Conservation (phyloP, 306 rosid species). For the Cucurbita pepo region DNA sequence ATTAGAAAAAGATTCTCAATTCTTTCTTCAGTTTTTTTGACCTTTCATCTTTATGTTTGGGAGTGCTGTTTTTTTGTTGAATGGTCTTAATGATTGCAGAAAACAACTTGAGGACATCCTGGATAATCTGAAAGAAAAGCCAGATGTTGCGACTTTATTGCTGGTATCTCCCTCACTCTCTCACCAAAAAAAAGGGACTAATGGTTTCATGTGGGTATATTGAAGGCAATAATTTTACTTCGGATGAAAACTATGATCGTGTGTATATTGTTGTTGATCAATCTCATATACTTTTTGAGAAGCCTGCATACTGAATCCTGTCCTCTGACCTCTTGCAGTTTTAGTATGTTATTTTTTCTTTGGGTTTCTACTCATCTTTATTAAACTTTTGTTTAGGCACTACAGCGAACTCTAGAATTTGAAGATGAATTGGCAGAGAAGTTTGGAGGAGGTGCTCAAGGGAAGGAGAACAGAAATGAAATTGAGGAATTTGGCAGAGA, state of each 20-base stretch:
- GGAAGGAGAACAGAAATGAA: constrained; percentile 60
- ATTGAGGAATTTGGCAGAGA: constrained; percentile 79
- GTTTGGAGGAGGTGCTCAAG: constrained; percentile 84
- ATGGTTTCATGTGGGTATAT: background rate
- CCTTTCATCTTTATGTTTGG: background rate
- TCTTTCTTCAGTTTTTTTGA: background rate
- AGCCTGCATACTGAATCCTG: background rate
- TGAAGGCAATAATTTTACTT: background rate
- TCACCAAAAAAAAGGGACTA: background rate
- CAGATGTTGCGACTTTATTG: constrained; percentile 84
- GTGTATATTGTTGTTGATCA: background rate
- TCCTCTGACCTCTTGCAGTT: constrained; percentile 1
- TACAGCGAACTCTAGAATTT: constrained; percentile 90
- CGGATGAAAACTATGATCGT: background rate
- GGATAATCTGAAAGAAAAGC: constrained; percentile 67
- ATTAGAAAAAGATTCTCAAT: background rate
- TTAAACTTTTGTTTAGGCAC: constrained; percentile 45
- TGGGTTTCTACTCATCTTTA: background rate
- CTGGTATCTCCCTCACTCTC: constrained; percentile 35
- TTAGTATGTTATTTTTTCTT: constrained; percentile 13
- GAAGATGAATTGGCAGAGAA: constrained; percentile 98
- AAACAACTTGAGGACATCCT: constrained; percentile 96
- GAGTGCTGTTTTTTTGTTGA: constrained; percentile 4
- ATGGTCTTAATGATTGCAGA: constrained; percentile 41
- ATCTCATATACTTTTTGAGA: background rate